Conservation (phyloP, 2,329 filamentous ascomycete species). For the Pleomassaria siparia region DNA sequence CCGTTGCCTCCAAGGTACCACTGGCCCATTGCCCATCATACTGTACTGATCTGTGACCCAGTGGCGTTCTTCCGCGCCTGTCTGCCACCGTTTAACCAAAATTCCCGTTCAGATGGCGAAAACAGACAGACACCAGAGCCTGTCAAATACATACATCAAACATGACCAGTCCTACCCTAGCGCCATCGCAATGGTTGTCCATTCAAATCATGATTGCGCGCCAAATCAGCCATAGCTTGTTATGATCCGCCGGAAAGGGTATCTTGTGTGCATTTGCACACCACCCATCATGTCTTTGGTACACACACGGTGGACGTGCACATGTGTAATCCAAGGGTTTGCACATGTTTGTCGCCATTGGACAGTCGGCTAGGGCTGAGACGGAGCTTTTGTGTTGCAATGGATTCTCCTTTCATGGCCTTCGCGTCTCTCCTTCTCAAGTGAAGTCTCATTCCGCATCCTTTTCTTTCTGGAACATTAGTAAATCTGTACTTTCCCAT, state of each 20-base stretch:
- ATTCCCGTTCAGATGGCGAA: not conserved
- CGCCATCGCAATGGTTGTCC: conserved; percentile 3
- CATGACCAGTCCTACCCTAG: conserved; percentile 4
- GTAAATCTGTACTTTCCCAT: not conserved
- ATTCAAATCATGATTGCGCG: conserved; percentile 11
- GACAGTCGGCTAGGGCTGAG: not conserved
- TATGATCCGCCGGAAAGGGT: not conserved
- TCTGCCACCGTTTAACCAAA: not conserved
- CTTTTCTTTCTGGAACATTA: not conserved
- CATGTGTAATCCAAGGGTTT: conserved; percentile 6
- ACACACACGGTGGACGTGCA: not conserved
- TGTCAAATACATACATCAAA: conserved; percentile 2
- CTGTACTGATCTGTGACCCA: not conserved
- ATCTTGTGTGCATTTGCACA: not conserved
- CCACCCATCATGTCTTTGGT: not conserved
- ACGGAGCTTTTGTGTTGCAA: not conserved
- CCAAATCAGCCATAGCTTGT: conserved; percentile 1
- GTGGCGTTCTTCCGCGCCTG: conserved; percentile 3
- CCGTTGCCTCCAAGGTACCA: conserved; percentile 10
- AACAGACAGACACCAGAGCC: not conserved
- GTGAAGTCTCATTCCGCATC: not conserved
- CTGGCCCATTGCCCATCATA: not conserved
- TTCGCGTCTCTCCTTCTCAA: not conserved
- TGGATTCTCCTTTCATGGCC: conserved; percentile 1
- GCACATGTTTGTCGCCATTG: conserved; percentile 13